phyloP scores from a whole-genome alignment of 805 yeast species.

The Sugiyamaella boreocaroliniensis region DNA sequence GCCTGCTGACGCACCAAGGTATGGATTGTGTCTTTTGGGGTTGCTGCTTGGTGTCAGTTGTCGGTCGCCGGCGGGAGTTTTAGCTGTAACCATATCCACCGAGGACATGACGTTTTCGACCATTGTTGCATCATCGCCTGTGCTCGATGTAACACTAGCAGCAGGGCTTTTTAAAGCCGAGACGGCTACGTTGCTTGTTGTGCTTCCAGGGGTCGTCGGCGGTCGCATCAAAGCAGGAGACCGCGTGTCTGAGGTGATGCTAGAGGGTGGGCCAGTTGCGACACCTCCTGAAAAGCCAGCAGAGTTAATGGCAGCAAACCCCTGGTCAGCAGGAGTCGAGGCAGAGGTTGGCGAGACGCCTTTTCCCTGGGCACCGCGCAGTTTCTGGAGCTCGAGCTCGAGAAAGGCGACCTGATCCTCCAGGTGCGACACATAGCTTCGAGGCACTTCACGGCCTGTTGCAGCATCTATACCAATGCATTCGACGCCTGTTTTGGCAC shows the following conservation, averaged over 20 bases:
- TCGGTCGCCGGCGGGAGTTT: slow-evolving; percentile 15
- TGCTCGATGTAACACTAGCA: background rate
- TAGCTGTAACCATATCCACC: slow-evolving; percentile 26
- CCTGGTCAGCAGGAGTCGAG: background rate
- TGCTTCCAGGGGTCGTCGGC: background rate
- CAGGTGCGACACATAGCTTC: slow-evolving; percentile 60
- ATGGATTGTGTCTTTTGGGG: slow-evolving; percentile 9
- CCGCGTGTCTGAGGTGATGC: background rate
- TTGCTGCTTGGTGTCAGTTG: background rate
- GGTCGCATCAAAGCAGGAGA: background rate
- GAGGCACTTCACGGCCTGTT: slow-evolving; percentile 78
- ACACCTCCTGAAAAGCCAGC: background rate
- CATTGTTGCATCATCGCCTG: slow-evolving; percentile 4
- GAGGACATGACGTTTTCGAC: slow-evolving; percentile 24
- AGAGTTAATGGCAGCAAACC: background rate
- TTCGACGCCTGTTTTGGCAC: slow-evolving; percentile 57
- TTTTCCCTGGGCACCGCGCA: background rate
- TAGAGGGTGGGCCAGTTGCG: background rate
- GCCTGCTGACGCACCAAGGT: slow-evolving; percentile 36
- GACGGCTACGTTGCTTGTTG: background rate
- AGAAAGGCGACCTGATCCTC: slow-evolving; percentile 59
- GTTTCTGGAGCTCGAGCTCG: slow-evolving; percentile 40
- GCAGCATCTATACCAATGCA: slow-evolving; percentile 85
- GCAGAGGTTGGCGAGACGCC: background rate
- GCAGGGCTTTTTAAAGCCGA: background rate